A percentile compares a stretch with the other conserved stretches of the same genome.
Evolutionary conservation across 352 stramenopile species (phyloP).

Genomic region (Phytophthora sp.): DNA sequence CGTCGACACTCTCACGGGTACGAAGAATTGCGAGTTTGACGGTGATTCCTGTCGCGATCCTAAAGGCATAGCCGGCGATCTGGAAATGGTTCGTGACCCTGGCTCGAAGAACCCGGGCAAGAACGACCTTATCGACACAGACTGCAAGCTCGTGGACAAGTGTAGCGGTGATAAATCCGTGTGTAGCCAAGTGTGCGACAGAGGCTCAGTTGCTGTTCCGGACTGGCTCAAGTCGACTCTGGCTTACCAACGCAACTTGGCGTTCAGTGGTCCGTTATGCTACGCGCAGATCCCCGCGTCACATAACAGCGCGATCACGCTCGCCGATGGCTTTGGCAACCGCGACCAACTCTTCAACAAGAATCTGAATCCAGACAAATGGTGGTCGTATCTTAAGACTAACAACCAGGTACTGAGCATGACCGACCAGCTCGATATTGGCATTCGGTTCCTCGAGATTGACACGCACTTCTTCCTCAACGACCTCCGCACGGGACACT

Average conservation of each 20-base stretch:
- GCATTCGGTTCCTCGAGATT: constrained; percentile 42
- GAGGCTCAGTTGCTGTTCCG: constrained; percentile 41
- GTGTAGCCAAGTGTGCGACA: constrained; percentile 57
- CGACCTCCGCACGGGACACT: constrained; percentile 65
- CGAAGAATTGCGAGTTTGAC: constrained; percentile 41
- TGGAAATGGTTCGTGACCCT: constrained; percentile 28
- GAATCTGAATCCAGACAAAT: constrained; percentile 48
- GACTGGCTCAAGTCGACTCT: constrained; percentile 52
- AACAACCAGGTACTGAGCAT: constrained; percentile 74
- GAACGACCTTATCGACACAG: constrained; percentile 48
- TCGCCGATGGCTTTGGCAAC: constrained; percentile 70
- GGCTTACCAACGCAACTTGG: constrained; percentile 59
- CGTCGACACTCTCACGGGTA: constrained; percentile 46
- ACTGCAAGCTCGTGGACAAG: constrained; percentile 47
- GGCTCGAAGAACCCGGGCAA: constrained; percentile 49
- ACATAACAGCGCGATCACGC: constrained; percentile 75
- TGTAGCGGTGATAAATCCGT: constrained; percentile 50
- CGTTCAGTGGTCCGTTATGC: constrained; percentile 52
- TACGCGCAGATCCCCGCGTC: constrained; percentile 55
- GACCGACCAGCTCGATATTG: constrained; percentile 68
- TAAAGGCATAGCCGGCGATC: constrained; percentile 34
- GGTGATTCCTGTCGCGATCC: constrained; percentile 50
- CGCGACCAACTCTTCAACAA: constrained; percentile 67
- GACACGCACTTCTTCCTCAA: constrained; percentile 40
- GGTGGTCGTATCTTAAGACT: constrained; percentile 66